These are phyloP conservation scores for Saccharomyces hybrid DNA, from an alignment of 1,139 yeast species.

Conservation along the genomic window DNA sequence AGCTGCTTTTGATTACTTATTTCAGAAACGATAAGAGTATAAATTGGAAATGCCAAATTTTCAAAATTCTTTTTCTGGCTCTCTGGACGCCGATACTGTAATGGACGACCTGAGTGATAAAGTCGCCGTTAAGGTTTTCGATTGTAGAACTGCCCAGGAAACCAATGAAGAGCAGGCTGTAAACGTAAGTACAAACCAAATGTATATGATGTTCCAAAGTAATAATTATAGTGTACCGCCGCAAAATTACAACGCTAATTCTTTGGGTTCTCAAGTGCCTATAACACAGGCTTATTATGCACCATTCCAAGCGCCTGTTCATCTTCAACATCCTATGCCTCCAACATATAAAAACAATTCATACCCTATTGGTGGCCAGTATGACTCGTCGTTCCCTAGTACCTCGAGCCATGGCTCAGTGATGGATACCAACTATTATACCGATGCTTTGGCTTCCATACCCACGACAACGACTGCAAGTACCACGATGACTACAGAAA, in stretches of 20 bases:
- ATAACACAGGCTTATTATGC: neutral
- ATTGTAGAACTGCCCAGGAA: neutral
- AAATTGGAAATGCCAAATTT: neutral
- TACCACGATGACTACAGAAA: neutral
- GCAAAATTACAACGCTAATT: neutral
- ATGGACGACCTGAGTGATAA: neutral
- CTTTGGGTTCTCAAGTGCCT: neutral
- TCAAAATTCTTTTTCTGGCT: neutral
- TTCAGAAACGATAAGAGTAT: neutral
- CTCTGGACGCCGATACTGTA: neutral
- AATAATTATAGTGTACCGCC: neutral
- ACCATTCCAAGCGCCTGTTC: neutral
- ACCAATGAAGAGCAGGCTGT: neutral
- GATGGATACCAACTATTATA: neutral
- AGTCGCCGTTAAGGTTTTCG: neutral
- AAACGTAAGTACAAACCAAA: neutral
- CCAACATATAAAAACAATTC: neutral
- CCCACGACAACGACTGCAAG: neutral
- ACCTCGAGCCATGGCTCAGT: neutral
- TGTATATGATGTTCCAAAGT: neutral
- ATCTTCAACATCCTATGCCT: neutral
- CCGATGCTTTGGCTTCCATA: neutral
- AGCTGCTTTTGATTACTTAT: neutral
- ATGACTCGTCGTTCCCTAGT: neutral
- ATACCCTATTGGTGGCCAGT: neutral